phyloP scores from a whole-genome alignment of 257 asterid genomes.

The Scutellaria minor region DNA sequence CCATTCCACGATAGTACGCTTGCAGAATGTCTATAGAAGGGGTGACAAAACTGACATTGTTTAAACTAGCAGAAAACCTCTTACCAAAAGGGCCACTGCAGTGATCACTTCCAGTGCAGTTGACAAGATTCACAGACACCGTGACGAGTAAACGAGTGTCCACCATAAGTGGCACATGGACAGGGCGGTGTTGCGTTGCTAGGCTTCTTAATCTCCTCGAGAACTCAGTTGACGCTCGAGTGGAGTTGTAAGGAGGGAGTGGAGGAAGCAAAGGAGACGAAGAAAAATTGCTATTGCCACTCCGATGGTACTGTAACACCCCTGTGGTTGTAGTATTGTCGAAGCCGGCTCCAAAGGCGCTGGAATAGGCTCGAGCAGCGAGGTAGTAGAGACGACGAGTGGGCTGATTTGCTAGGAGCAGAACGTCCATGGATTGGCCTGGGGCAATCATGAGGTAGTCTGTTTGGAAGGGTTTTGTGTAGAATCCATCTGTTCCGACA shows the following conservation, averaged over 20 bases:
- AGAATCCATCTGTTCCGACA: conserved; percentile 54
- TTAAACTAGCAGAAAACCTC: conserved; percentile 56
- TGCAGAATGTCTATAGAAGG: conserved; percentile 42
- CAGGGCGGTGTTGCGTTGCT: conserved; percentile 27
- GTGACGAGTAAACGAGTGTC: conserved; percentile 41
- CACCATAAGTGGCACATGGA: conserved; percentile 35
- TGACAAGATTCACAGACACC: conserved; percentile 43
- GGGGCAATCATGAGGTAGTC: conserved; percentile 53
- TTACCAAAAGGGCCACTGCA: conserved; percentile 55
- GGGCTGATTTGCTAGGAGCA: conserved; percentile 37
- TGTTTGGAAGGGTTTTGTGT: conserved; percentile 47
- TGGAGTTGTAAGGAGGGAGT: conserved; percentile 46
- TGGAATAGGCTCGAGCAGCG: conserved; percentile 45
- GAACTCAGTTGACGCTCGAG: conserved; percentile 39
- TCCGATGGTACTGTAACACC: conserved; percentile 33
- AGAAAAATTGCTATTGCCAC: neutral
- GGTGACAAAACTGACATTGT: conserved; percentile 49
- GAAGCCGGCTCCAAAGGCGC: conserved; percentile 53
- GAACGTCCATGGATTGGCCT: conserved; percentile 51
- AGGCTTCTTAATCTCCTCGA: conserved; percentile 43
- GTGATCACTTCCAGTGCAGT: conserved; percentile 31
- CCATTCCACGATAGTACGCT: conserved; percentile 39
- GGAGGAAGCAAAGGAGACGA: conserved; percentile 35
- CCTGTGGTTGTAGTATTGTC: conserved; percentile 49
- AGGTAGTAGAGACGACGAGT: conserved; percentile 39